Conservation (phyloP, 352 stramenopile species). For the Phytophthora pluvialis region DNA sequence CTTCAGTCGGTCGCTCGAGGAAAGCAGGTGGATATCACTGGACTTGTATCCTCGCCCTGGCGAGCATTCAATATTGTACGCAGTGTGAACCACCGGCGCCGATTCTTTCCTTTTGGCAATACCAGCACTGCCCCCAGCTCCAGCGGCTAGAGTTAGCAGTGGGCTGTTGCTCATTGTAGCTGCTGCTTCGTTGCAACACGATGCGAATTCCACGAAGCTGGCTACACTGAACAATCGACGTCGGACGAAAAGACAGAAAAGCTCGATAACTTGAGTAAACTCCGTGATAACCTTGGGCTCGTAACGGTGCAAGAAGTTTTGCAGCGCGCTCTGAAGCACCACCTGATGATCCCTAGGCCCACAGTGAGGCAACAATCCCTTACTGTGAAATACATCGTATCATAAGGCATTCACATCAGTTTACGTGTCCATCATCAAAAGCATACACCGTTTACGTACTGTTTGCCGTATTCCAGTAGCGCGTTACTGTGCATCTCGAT, state of each 20-base stretch:
- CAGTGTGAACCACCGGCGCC: slow-evolving; percentile 67
- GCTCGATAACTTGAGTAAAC: slow-evolving; percentile 80
- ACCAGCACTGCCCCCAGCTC: slow-evolving; percentile 30
- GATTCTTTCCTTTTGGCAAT: slow-evolving; percentile 40
- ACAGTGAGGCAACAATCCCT: slow-evolving; percentile 49
- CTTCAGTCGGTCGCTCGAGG: slow-evolving; percentile 67
- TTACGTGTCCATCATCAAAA: neutral
- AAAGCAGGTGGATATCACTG: slow-evolving; percentile 73
- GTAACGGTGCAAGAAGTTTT: slow-evolving; percentile 78
- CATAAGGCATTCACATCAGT: slow-evolving; percentile 16
- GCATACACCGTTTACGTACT: slow-evolving; percentile 41
- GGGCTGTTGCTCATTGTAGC: slow-evolving; percentile 41
- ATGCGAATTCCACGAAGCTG: slow-evolving; percentile 75
- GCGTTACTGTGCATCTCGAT: slow-evolving; percentile 85
- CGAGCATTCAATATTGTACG: slow-evolving; percentile 88
- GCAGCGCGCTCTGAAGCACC: slow-evolving; percentile 76
- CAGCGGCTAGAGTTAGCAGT: slow-evolving; percentile 36
- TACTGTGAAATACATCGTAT: slow-evolving; percentile 35
- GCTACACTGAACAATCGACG: slow-evolving; percentile 76
- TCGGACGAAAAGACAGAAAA: slow-evolving; percentile 83
- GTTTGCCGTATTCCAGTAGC: slow-evolving; percentile 63
- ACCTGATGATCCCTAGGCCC: slow-evolving; percentile 61
- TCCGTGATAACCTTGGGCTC: slow-evolving; percentile 81
- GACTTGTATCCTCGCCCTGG: slow-evolving; percentile 87
- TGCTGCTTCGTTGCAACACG: slow-evolving; percentile 54